phyloP scores from a whole-genome alignment of 257 asterid species.

The Plantago ovata region DNA sequence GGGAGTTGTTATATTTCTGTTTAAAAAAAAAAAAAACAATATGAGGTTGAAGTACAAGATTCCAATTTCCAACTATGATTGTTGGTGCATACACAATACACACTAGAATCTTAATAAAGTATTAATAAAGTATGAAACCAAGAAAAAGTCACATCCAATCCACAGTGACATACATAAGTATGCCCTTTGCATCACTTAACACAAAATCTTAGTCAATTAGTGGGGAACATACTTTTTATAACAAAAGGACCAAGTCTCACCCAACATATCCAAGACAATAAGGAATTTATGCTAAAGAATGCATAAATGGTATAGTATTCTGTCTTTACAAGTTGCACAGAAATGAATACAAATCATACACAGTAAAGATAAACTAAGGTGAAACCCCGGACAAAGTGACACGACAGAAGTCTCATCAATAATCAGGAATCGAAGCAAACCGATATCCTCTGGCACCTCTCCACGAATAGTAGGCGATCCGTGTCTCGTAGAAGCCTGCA shows the following conservation, averaged over 20 bases:
- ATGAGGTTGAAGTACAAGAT: too few relatives aligned
- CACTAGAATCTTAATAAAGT: neutral
- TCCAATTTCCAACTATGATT: too few relatives aligned
- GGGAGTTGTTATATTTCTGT: too few relatives aligned
- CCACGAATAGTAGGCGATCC: constrained; percentile 59
- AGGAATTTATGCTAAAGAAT: neutral
- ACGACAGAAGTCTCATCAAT: constrained; percentile 43
- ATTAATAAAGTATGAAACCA: neutral
- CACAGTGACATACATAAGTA: neutral
- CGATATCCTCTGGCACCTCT: constrained; percentile 54
- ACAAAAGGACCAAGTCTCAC: neutral
- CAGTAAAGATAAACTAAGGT: neutral
- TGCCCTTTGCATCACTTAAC: neutral
- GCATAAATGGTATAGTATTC: neutral
- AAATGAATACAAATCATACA: constrained; percentile 1
- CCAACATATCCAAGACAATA: neutral
- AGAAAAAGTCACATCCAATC: neutral
- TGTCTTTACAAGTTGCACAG: neutral
- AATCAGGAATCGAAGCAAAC: constrained; percentile 69
- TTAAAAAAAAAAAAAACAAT: too few relatives aligned
- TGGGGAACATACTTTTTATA: neutral
- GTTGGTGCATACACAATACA: neutral
- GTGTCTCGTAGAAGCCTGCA: constrained; percentile 68
- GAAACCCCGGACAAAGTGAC: neutral
- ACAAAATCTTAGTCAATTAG: neutral